phyloP scores from a whole-genome alignment of 495 filamentous ascomycete genomes.

The Daldinia bambusicola region DNA sequence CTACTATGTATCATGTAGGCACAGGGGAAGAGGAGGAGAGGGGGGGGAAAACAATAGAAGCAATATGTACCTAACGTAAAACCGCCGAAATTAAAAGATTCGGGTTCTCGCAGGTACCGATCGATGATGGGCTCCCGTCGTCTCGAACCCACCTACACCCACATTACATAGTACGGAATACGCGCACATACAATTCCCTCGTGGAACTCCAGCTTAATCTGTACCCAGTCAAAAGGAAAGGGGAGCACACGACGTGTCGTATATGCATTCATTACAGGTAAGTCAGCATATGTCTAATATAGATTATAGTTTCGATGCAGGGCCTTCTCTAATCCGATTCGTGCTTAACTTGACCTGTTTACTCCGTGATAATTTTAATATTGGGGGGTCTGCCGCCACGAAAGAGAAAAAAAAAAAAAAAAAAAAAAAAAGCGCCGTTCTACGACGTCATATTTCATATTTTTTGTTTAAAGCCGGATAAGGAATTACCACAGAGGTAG shows the following conservation, averaged over 20 bases:
- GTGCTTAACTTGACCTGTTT: not conserved
- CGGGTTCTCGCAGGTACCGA: conserved; percentile 16
- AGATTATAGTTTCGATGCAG: not conserved
- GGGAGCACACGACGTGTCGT: conserved; percentile 44
- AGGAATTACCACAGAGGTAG: not conserved
- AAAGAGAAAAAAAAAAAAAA: no score
- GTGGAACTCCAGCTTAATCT: not conserved
- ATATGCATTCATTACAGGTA: conserved; percentile 41
- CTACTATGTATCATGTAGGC: no score
- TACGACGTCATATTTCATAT: conserved; percentile 4
- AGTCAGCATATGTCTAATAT: conserved; percentile 13
- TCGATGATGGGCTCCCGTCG: conserved; percentile 1
- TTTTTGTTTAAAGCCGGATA: not conserved
- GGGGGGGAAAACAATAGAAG: no score
- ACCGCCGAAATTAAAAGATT: conserved; percentile 36
- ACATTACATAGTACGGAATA: not conserved
- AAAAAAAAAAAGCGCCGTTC: not conserved
- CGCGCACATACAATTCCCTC: not conserved
- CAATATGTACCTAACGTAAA: no score
- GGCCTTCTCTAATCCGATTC: conserved; percentile 1
- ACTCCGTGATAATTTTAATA: conserved; percentile 1
- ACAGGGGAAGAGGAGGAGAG: no score
- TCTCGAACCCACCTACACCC: not conserved
- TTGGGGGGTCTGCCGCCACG: not conserved
- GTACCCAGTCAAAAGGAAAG: no score